Conservation (phyloP, 2,329 filamentous ascomycete species). For the Fusarium tjaetaba region DNA sequence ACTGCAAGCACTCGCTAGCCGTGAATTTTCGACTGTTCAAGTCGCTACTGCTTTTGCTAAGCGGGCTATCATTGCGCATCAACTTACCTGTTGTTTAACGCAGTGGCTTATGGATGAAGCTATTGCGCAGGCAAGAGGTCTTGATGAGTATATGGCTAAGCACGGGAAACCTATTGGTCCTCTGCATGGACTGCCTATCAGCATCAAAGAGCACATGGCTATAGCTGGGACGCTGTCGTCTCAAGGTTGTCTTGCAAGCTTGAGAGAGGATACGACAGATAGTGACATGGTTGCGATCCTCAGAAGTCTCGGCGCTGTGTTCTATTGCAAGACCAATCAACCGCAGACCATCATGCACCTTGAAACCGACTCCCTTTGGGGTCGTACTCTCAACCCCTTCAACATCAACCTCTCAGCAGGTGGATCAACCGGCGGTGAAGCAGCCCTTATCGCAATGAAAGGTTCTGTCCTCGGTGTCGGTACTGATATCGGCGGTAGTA, state of each 20-base stretch:
- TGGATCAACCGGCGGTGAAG: constrained; percentile 67
- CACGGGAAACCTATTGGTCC: constrained; percentile 17
- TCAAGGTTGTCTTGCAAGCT: neutral
- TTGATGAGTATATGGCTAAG: constrained; percentile 15
- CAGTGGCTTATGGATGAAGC: constrained; percentile 31
- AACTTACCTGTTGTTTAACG: constrained; percentile 22
- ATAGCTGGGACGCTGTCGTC: constrained; percentile 14
- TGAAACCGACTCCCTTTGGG: constrained; percentile 67
- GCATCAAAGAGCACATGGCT: constrained; percentile 25
- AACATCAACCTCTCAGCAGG: constrained; percentile 67
- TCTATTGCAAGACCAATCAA: constrained; percentile 74
- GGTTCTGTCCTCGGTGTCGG: constrained; percentile 21
- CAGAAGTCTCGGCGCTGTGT: constrained; percentile 67
- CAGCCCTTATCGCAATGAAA: constrained; percentile 47
- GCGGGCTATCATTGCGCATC: constrained; percentile 19
- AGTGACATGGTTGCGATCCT: constrained; percentile 62
- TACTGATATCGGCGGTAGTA: neutral
- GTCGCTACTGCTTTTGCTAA: constrained; percentile 21
- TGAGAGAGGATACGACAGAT: constrained; percentile 12
- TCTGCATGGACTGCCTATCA: constrained; percentile 29
- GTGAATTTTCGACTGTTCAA: neutral
- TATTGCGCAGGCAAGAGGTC: neutral
- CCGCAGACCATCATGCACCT: constrained; percentile 59
- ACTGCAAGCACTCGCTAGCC: neutral
- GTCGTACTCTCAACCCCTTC: constrained; percentile 67